Base-by-base conservation (phyloP, 768 basidiomycete genomes). In the Trametes cingulata region DNA sequence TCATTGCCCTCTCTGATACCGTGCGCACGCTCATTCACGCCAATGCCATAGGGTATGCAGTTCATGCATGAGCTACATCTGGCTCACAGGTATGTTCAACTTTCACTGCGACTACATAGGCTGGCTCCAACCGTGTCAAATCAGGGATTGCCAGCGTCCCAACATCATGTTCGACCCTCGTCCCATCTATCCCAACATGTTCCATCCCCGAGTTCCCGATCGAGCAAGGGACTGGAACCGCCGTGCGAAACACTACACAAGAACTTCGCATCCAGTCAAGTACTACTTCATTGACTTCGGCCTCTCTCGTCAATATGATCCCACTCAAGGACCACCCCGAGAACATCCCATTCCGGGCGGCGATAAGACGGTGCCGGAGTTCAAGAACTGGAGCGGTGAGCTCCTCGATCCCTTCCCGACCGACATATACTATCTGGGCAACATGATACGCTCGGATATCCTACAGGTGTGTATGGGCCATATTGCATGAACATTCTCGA, bases 191-290 rank as follows among this genome's bases (percentile, higher is more conserved):
- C 69, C 67, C 1, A 39, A 61, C 14, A 24, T 45, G 19, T 67
- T 41, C 15, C 69, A 71, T 33, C 67, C 63, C 6, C 25, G 5
- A 6, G 19, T 0, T 20, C 35, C 3, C 6, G 27, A 9, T 17
- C 5, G 12, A 56, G 29, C 24, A 9, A 40, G 40, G 8, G 59
- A 66, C 37, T 24, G 47, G 9, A 59, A 19, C 37, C n/a, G 45
- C 51, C 20, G 71, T 68, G 0, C 56, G 20, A 43, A 42, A 10
- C 45, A 12, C 22, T n/a, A 70, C 22, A 63, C 72, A 3, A 68
- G 75, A 36, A 74, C 72, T 20, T 65, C 70, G 20, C 58, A 70
- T 39, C 71, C 75, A 3, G 73, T 77, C 14, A 70, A 72, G 13
- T 58, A 65, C 40, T 61, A 54, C 47, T 52, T 53, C 29, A 62